phyloP scores from a whole-genome alignment of 495 filamentous ascomycete species.

The Parathielavia appendiculata region DNA sequence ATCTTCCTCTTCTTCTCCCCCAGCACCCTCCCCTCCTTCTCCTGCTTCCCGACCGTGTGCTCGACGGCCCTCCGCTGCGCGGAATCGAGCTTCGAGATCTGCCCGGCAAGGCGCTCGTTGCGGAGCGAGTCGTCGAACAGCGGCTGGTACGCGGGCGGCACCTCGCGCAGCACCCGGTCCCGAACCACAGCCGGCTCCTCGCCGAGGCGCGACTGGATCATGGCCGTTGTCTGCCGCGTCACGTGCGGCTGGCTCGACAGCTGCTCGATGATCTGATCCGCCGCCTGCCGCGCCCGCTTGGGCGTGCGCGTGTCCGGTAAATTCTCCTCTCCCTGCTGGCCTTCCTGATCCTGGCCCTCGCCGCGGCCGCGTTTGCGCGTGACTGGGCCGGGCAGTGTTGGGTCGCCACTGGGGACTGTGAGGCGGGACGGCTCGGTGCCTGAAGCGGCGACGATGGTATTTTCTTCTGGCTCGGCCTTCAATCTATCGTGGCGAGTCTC shows the following conservation, averaged over 20 bases:
- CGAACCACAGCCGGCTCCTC: conserved; percentile 12
- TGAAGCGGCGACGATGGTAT: too few species aligned
- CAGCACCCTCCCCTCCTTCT: neutral
- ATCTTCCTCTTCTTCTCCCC: neutral
- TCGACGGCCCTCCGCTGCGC: conserved; percentile 15
- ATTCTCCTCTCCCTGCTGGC: too few species aligned
- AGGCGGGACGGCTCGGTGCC: too few species aligned
- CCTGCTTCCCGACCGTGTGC: conserved; percentile 1
- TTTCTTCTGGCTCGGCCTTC: too few species aligned
- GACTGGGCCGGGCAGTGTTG: too few species aligned
- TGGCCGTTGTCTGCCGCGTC: conserved; percentile 1
- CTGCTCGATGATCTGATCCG: neutral
- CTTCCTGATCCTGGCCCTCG: too few species aligned
- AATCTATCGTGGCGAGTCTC: neutral
- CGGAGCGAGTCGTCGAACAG: neutral
- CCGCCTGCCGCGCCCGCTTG: neutral
- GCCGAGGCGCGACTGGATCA: conserved; percentile 5
- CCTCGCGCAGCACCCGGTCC: conserved; percentile 6
- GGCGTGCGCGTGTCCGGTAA: neutral
- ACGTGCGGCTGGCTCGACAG: neutral
- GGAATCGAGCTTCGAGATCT: neutral
- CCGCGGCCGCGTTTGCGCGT: too few species aligned
- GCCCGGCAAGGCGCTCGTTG: neutral
- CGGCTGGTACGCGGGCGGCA: neutral
- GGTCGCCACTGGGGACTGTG: too few species aligned